Conservation (phyloP, 768 basidiomycete species). For the Cystobasidium onofrii region DNA sequence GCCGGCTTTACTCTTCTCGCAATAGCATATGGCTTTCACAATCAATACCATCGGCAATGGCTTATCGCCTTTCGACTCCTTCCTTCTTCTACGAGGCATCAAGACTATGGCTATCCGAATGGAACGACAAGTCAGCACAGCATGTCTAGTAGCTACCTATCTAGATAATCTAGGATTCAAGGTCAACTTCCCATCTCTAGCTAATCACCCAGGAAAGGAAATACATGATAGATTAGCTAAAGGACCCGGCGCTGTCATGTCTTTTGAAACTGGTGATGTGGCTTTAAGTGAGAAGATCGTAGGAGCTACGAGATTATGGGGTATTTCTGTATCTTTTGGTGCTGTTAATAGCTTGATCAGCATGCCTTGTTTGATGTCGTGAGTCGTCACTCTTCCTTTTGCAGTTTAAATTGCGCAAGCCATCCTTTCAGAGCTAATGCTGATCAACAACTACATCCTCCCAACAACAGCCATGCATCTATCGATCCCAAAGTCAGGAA, state of each 20-base stretch:
- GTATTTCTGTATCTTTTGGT: conserved; percentile 95
- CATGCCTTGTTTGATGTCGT: conserved; percentile 99
- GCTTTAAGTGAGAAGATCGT: conserved; percentile 84
- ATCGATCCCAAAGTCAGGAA: conserved; percentile 92
- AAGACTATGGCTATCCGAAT: conserved; percentile 95
- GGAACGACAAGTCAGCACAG: conserved; percentile 80
- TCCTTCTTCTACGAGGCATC: conserved; percentile 86
- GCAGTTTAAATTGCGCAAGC: neutral
- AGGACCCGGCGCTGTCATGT: conserved; percentile 86
- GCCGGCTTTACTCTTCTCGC: neutral
- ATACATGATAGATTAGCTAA: conserved; percentile 84
- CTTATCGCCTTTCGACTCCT: conserved; percentile 88
- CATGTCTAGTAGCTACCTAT: conserved; percentile 75
- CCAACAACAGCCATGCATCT: conserved; percentile 69
- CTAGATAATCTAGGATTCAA: conserved; percentile 75
- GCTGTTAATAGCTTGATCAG: conserved; percentile 96
- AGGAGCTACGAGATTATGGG: conserved; percentile 85
- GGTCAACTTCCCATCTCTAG: conserved; percentile 85
- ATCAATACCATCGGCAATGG: conserved; percentile 93
- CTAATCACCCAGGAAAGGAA: conserved; percentile 69
- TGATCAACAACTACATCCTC: neutral
- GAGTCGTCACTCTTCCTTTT: conserved; percentile 48
- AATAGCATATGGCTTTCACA: conserved; percentile 73
- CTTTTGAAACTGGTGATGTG: conserved; percentile 88
- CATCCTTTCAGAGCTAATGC: no score